Evolutionary conservation across 208 protist species (phyloP), one percentile per base, ranked within the genome.

Genomic region (Trypanosoma platydactyli): DNA sequence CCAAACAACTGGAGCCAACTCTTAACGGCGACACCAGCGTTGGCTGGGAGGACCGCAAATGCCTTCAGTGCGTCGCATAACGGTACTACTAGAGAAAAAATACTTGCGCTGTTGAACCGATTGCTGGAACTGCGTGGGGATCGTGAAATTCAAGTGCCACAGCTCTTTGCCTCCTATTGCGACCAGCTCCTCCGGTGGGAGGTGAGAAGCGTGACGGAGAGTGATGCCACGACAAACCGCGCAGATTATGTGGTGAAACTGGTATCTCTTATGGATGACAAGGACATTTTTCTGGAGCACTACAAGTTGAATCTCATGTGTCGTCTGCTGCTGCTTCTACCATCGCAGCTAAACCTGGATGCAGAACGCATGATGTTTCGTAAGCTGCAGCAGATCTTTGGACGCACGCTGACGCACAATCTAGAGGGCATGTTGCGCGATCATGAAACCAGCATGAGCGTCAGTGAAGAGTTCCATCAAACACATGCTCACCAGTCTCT

Each of bases 391-490:
- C 45, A 58, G 29, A 46, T 70, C 58, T 57, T 92, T 41, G 82
- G 81, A 3, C 58, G 73, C 16, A 68, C 59, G 12, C 55, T 63
- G 52, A 76, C 77, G 4, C 66, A 81, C 54, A 73, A 68, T 35
- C 65, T 92, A 16, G 81, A 84, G 57, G 73, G 73, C n/a, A 92
- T 92, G 83, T 54, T 92, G 54, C 81, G 79, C 25, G 86, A 92
- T 63, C 76, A 77, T 57, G 76, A 77, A 46, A 68, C 52, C 22
- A 80, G 64, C 29, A 49, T 59, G 46, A 55, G 42, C 56, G 68
- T 58, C 20, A 55, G 61, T 13, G 68, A 68, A 4, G 57, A 52
- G 44, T 89, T 88, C 44, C 41, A 57, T 22, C 52, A 70, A 45
- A 80, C 74, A 24, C 13, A 35, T 3, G 58, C 42, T 7, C 78